Base-by-base conservation (phyloP, 1,284 basidiomycete species). In the Meripilus lineatus region DNA sequence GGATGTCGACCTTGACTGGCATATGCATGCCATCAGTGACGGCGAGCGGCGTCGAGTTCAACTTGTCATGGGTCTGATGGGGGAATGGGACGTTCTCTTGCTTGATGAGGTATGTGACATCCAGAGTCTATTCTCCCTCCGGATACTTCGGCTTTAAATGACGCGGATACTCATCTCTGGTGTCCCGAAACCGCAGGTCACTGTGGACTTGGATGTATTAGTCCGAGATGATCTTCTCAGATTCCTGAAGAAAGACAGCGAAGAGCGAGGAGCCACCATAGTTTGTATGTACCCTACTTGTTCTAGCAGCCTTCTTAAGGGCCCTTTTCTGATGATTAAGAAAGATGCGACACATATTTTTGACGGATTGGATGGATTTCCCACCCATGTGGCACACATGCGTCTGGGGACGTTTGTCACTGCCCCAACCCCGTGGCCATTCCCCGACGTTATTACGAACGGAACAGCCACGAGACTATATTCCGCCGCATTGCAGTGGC, bases 141-240 rank as follows among this genome's bases (percentile, higher is more conserved):
- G 5, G 10, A 11, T 10, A 23, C 6, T 20, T 37, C 36, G 14
- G 20, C 5, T 6, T 14, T 13, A 20, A 37, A 20, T 37, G 6
- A 35, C 47, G 33, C 38, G 44, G 39, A 39, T 32, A 25, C 11
- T 14, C 34, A 15, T 25, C 34, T n/a, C 22, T 22, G 20, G 11
- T 50, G 36, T 33, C 38, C 37, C 32, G n/a, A n/a, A n/a, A 17
- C 28, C 20, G 20, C 51, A 86, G 89, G 90, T 98, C 42, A 99
- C 95, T 0, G 96, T 99, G 25, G 96, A 99, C 63, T 72, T 99
- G n/a, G 96, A 99, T 57, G 94, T 98, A 5, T 79, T 98, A 32
- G 96, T 99, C 34, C 84, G 96, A 37, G 82, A 90, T 41, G 90
- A 96, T 51, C 71, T 99, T 18, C 78, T 99, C 52, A 77, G 72